Evolutionary conservation across 345 rosid genomes (phyloP), one percentile per base, ranked within the genome.

Genomic region (Citrus inodora): DNA sequence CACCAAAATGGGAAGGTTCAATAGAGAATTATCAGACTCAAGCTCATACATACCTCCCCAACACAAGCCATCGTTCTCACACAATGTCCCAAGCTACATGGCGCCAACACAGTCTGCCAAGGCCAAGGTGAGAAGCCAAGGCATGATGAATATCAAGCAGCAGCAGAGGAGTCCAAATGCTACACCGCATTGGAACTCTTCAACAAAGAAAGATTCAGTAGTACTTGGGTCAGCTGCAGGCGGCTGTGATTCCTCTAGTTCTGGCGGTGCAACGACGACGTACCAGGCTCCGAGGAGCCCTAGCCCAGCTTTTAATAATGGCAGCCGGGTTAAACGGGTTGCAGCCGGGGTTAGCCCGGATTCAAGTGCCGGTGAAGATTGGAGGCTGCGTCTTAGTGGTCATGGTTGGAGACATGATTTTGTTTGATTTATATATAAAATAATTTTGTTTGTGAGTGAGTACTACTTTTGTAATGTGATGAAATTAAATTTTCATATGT

Each of bases 61-160:
- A 67, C 87, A 80, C 17, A 86, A 84, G n/a, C 86, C 80, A 68
- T 32, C 83, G 30, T 77, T 84, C 46, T 85, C 83, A 3, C 76
- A 65, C 60, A 82, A 80, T 56, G 76, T 86, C 27, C 98, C 98
- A 0, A 97, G 99, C 79, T 94, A 92, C 82, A 94, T 97, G 99
- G 90, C 92, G 60, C 88, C 90, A 19, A 96, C 98, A 19, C 87
- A 91, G 59, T 96, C 98, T 1, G 97, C 98, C 27, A 94, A 89
- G 82, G 98, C 99, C 72, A 96, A 92, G 89, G 87, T 79, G 13
- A 87, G 98, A 42, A 58, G 78, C 70, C 92, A 86, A 48, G 87
- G 85, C 55, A 8, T n/a, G 11, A 40, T 82, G 1, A 51, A 58
- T 22, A 88, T 1, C 17, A 46, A 82, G 83, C 95, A 80, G 56